phyloP scores from a whole-genome alignment of 1,284 basidiomycete species.

The Austroboletus novae-zelandiae region DNA sequence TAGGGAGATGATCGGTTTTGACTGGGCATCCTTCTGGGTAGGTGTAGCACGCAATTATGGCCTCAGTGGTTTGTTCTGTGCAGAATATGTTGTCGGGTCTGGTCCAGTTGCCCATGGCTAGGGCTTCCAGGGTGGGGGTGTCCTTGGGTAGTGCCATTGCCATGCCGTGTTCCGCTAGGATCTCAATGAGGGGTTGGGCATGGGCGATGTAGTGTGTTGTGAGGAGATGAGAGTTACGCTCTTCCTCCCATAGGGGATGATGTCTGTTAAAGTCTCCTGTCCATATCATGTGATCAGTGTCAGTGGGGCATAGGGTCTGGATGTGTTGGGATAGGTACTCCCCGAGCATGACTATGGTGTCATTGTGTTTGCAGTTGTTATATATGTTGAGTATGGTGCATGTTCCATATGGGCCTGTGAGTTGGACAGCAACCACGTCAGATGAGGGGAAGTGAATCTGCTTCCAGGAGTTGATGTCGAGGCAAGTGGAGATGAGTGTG shows the following conservation, averaged over 20 bases:
- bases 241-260: slow-evolving; percentile 46
- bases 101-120: slow-evolving; percentile 2
- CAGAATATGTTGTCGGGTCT: slow-evolving; percentile 10
- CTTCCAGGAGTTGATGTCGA: no score
- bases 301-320: background rate
- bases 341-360: background rate
- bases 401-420: no score
- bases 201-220: slow-evolving; percentile 5
- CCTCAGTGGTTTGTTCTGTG: background rate
- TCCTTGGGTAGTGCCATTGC: background rate
- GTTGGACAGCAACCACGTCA: no score
- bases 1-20: slow-evolving; percentile 6
- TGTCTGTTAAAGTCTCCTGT: slow-evolving; percentile 28
- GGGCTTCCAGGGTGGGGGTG: background rate
- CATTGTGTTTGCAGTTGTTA: background rate
- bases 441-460: no score
- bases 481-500: no score
- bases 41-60: background rate
- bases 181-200: background rate
- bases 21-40: background rate
- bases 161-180: background rate
- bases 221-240: slow-evolving; percentile 26
- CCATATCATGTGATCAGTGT: slow-evolving; percentile 22
- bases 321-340: background rate
- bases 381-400: slow-evolving; percentile 3